Evolutionary conservation across 345 rosid species (phyloP), one percentile per base, ranked within the genome.

Genomic region (Salix arbutifolia): DNA sequence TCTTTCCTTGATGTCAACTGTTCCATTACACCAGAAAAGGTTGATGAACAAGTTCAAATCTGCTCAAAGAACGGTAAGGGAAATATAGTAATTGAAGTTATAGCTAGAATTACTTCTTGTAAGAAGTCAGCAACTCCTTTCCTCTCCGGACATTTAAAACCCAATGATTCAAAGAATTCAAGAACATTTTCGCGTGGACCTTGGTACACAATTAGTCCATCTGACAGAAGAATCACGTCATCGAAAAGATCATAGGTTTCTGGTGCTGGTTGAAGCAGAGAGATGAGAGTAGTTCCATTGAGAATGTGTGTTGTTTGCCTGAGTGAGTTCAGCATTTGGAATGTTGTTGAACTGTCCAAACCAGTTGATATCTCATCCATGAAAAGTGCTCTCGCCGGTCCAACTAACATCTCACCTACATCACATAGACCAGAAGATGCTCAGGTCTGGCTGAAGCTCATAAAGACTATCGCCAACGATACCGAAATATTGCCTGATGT

Each of bases 321-420:
- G 28, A 91, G 81, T 53, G 92, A 90, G 65, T 91, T 89, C 46
- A 94, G 86, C n/a, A 90, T 94, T 75, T 94, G 96, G 76, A 83
- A 94, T 9, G 95, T 87, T 1, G 97, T 94, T 62, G 98, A 91
- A 64, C 91, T 89, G 75, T 94, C 98, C 72, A 94, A 84, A 33
- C 98, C 97, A 30, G 94, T 91, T 1, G 94, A 88, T 79, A 94
- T 92, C 78, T 92, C 97, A 67, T 94, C 98, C 98, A 94, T 92
- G 84, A 94, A 90, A 10, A 92, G 85, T 68, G 91, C 92, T 77
- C 86, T 84, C 48, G 89, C 86, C 7, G 95, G 98, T 78, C 98
- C 98, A 52, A 94, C 96, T 35, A 90, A 73, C 91, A 86, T 92
- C 76, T 94, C 98, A 19, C 97, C 97, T 89, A 56, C 35, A 66